Evolutionary conservation across 352 stramenopile genomes (phyloP).

Genomic region (Phytophthora capsici): DNA sequence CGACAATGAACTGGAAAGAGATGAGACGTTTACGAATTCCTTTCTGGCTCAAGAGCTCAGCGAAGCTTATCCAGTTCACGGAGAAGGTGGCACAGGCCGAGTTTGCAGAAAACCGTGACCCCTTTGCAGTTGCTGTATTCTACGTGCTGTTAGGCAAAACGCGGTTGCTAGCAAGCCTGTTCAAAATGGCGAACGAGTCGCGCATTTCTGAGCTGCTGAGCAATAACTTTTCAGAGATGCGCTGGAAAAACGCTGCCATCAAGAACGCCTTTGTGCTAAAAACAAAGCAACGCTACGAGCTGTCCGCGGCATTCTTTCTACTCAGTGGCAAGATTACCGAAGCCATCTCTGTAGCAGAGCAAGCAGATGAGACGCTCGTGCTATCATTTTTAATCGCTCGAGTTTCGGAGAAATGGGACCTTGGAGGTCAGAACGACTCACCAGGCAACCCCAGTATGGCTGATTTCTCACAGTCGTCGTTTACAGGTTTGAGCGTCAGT

Average conservation of each 20-base stretch:
- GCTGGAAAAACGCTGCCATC: slow-evolving; percentile 89
- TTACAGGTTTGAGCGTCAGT: slow-evolving; percentile 63
- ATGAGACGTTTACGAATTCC: slow-evolving; percentile 69
- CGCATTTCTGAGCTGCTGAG: slow-evolving; percentile 80
- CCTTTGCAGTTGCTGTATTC: slow-evolving; percentile 86
- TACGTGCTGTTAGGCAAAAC: slow-evolving; percentile 89
- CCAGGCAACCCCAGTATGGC: slow-evolving; percentile 4
- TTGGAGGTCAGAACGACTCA: slow-evolving; percentile 41
- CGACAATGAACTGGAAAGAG: slow-evolving; percentile 68
- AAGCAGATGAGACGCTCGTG: slow-evolving; percentile 76
- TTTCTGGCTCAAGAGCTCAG: slow-evolving; percentile 77
- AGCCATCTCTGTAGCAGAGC: slow-evolving; percentile 74
- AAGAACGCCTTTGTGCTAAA: slow-evolving; percentile 93
- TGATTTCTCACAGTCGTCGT: slow-evolving; percentile 52
- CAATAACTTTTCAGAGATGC: slow-evolving; percentile 84
- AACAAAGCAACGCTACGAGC: slow-evolving; percentile 80
- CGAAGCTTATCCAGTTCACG: slow-evolving; percentile 58
- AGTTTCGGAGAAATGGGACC: slow-evolving; percentile 78
- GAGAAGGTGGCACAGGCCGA: slow-evolving; percentile 83
- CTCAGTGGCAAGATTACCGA: slow-evolving; percentile 81
- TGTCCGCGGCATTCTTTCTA: slow-evolving; percentile 87
- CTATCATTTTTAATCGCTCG: slow-evolving; percentile 83
- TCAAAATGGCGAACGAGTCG: slow-evolving; percentile 83
- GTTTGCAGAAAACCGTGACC: slow-evolving; percentile 76
- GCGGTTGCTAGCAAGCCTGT: slow-evolving; percentile 80